Evolutionary conservation across 2,329 filamentous ascomycete genomes (phyloP).

Genomic region (Didymellaceae sp.): DNA sequence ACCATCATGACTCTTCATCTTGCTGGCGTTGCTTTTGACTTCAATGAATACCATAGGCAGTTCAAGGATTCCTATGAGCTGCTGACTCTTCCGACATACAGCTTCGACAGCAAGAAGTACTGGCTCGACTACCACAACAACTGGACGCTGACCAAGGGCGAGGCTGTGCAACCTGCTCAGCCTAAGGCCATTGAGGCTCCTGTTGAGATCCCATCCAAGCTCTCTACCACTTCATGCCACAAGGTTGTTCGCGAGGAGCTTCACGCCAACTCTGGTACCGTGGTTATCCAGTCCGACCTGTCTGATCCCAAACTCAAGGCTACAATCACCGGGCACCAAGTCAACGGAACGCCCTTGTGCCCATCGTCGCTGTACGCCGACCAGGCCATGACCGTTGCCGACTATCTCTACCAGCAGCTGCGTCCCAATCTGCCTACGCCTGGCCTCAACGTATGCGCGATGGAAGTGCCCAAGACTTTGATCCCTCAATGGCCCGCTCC

Average conservation of each 20-base stretch:
- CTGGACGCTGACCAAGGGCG: conserved; percentile 73
- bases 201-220: conserved; percentile 57
- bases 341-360: conserved; percentile 71
- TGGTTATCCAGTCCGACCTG: conserved; percentile 71
- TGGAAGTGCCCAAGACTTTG: conserved; percentile 74
- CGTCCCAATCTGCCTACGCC: conserved; percentile 63
- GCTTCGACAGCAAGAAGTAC: conserved; percentile 74
- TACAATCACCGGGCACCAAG: conserved; percentile 69
- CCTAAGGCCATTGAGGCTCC: conserved; percentile 47
- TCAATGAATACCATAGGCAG: conserved; percentile 72
- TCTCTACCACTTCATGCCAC: conserved; percentile 71
- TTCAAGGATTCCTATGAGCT: conserved; percentile 65
- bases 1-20: conserved; percentile 66
- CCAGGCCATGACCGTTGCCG: conserved; percentile 68
- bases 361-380: conserved; percentile 70
- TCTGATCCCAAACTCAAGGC: conserved; percentile 67
- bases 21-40: conserved; percentile 69
- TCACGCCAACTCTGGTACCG: conserved; percentile 63
- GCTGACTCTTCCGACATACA: conserved; percentile 71
- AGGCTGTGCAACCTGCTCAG: conserved; percentile 55
- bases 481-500: conserved; percentile 62
- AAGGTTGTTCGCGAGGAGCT: conserved; percentile 68
- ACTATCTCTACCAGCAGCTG: conserved; percentile 71
- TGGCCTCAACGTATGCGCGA: conserved; percentile 68
- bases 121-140: conserved; percentile 76